Percentiles rank a stretch among this genome's conserved stretches.
phyloP scores from a whole-genome alignment of 306 rosid species.

The Lablab purpureus region DNA sequence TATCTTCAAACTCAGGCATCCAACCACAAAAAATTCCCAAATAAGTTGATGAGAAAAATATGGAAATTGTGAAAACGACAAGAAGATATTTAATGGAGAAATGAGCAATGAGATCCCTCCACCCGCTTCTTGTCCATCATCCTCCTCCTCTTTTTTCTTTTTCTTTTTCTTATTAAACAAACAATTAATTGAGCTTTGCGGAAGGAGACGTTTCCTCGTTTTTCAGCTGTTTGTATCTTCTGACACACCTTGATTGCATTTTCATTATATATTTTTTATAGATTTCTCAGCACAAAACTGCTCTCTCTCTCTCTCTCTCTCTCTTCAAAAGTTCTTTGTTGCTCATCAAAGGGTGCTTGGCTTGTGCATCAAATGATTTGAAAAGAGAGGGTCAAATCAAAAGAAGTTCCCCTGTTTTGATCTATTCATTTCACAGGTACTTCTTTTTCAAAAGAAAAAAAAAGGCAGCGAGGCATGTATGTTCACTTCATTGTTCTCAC shows the following conservation, averaged over 20 bases:
- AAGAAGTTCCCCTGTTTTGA: slow-evolving; percentile 57
- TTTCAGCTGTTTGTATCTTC: slow-evolving; percentile 88
- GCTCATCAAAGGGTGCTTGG: slow-evolving; percentile 67
- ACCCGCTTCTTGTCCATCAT: slow-evolving; percentile 58
- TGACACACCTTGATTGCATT: slow-evolving; percentile 68
- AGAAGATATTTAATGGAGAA: slow-evolving; percentile 86
- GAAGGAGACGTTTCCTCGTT: slow-evolving; percentile 99
- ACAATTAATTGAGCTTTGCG: slow-evolving; percentile 59
- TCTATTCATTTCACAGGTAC: slow-evolving; percentile 69
- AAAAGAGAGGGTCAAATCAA: slow-evolving; percentile 87
- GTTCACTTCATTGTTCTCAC: slow-evolving; percentile 24
- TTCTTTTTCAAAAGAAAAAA: slow-evolving; percentile 32
- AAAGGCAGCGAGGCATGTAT: slow-evolving; percentile 34
- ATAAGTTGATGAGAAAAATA: slow-evolving; percentile 49
- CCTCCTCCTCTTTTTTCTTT: neutral
- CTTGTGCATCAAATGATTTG: slow-evolving; percentile 74
- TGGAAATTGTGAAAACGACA: slow-evolving; percentile 80
- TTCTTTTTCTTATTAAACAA: slow-evolving; percentile 33
- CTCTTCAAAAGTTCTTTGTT: slow-evolving; percentile 56
- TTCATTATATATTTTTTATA: slow-evolving; percentile 46
- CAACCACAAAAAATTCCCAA: slow-evolving; percentile 77
- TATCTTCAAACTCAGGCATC: slow-evolving; percentile 85
- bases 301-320: slow-evolving; percentile 53
- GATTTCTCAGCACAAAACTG: slow-evolving; percentile 50
- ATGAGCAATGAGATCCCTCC: slow-evolving; percentile 72